Percentiles rank a stretch among this genome's conserved stretches.
Evolutionary conservation across 768 basidiomycete genomes (phyloP).

Genomic region (Lentinus brumalis): DNA sequence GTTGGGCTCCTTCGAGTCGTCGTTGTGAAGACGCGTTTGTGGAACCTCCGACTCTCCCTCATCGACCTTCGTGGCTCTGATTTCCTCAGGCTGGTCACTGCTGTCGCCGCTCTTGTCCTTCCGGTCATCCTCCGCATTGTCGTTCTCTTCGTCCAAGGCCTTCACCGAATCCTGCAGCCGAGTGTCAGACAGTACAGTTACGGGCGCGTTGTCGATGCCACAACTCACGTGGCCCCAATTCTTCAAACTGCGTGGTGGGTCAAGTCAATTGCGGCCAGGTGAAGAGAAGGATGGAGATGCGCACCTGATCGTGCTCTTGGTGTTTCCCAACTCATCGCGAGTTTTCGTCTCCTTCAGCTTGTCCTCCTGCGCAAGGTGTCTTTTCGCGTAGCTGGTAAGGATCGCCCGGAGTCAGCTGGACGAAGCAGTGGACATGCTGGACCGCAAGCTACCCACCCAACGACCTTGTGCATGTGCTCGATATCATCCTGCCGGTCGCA

Average conservation of each 20-base stretch:
- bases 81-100: not conserved
- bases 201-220: too few species aligned
- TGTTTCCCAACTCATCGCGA: constrained; percentile 31
- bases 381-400: constrained; percentile 29
- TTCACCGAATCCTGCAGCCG: constrained; percentile 32
- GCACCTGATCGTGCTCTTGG: constrained; percentile 37
- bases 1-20: not conserved
- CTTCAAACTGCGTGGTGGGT: constrained; percentile 24
- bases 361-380: constrained; percentile 36
- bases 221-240: constrained; percentile 37
- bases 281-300: not conserved
- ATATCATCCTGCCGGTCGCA: constrained; percentile 28
- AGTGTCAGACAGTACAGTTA: not conserved
- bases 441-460: constrained; percentile 24
- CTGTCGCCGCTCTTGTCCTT: not conserved
- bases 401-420: too few species aligned
- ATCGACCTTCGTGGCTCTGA: not conserved
- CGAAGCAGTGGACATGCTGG: too few species aligned
- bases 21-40: not conserved
- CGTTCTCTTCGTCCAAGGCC: constrained; percentile 21
- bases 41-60: not conserved
- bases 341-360: constrained; percentile 35
- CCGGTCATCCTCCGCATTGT: not conserved
- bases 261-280: not conserved
- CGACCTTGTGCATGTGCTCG: constrained; percentile 37